A percentile compares a stretch with the other conserved stretches of the same genome.
These are phyloP conservation scores for Bruguiera gymnorhiza DNA, from an alignment of 345 rosid genomes.

Conservation along the genomic window DNA sequence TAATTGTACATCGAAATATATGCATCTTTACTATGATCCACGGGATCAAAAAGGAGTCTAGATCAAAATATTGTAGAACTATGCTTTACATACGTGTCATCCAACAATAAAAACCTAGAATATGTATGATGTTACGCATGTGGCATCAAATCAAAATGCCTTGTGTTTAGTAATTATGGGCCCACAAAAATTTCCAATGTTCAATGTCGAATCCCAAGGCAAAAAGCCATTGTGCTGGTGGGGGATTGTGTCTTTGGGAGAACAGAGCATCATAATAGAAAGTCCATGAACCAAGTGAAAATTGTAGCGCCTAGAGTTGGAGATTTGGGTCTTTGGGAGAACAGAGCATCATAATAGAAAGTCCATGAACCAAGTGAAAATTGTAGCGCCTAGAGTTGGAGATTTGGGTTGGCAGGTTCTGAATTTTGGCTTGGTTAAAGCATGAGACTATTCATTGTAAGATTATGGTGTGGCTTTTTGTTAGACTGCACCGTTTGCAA, in stretches of 20 bases:
- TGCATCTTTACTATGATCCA: background rate
- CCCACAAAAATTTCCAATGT: conserved; percentile 24
- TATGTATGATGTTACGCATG: background rate
- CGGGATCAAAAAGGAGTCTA: background rate
- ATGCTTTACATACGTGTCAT: background rate
- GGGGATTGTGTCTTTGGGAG: conserved; percentile 7
- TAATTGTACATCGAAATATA: background rate
- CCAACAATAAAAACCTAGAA: background rate
- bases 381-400: background rate
- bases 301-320: background rate
- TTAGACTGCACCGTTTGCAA: background rate
- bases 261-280: background rate
- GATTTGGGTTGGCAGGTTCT: too few species aligned
- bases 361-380: conserved; percentile 16
- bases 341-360: background rate
- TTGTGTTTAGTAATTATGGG: conserved; percentile 11
- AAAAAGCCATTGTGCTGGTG: conserved; percentile 19
- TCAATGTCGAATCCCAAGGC: conserved; percentile 36
- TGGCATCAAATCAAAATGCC: conserved; percentile 32
- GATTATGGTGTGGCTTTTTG: too few species aligned
- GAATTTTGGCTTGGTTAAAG: too few species aligned
- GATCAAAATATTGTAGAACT: background rate
- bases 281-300: conserved; percentile 16
- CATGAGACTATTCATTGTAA: too few species aligned
- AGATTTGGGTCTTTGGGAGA: background rate